Base-by-base conservation (phyloP, 2,329 filamentous ascomycete genomes). In the Magnaporthiopsis rhizophila region DNA sequence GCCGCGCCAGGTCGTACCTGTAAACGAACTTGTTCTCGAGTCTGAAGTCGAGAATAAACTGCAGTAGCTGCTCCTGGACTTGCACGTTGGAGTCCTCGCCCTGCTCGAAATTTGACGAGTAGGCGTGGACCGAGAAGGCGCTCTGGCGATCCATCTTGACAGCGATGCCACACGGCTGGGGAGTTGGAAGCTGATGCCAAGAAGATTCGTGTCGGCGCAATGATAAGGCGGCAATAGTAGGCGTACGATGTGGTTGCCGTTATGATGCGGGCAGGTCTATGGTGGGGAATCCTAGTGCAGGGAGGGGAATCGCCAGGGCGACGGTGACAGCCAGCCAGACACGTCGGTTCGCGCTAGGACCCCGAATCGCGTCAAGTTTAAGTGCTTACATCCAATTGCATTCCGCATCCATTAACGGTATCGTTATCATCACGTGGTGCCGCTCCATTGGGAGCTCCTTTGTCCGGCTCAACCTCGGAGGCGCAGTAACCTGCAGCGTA, bases 11-110 rank as follows among this genome's bases (percentile, higher is more conserved):
- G 11, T 7, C 78, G 68, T 76, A 94, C 92, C 92, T 87, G 84
- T 98, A 99, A 72, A 97, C 88, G 78, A 97, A 98, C 72, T 89
- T 86, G 77, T 96, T 97, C 77, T 97, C 94, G 58, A 98, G 86
- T 73, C 94, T 88, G 74, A 97, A 99, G 70, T 94, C 91, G 65
- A 98, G 86, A 68, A 99, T 89, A 75, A 99, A 99, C 66, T 92
- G 89, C 72, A 95, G 88, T 66, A 99, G 85, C 73, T 91, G 88
- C 65, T 86, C 84, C 74, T 95, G 91, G 62, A 93, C 81, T 72
- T 91, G 86, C 32, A 86, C 81, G 65, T 89, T 84, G 65, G 85
- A 88, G 72, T 93, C 89, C 69, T 88, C 85, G 66, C 81, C 83
- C 57, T 87, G 84, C 70, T 86, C 85, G 67, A 83, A 83, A 69